phyloP scores from a whole-genome alignment of 2,329 filamentous ascomycete species.

The Aspergillus quadrilineatus region DNA sequence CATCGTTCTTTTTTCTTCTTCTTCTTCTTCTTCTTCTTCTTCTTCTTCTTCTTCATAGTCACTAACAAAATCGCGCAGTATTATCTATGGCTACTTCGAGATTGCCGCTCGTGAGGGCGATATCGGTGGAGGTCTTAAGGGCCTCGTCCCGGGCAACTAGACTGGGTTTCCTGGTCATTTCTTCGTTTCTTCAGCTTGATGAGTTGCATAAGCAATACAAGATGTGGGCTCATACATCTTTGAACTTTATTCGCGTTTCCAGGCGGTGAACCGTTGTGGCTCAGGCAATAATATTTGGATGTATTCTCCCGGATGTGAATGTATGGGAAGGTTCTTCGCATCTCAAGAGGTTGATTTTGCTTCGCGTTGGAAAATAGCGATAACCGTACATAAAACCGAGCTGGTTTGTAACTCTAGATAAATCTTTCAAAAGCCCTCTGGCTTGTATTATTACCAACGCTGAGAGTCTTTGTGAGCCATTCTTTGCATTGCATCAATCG shows the following conservation, averaged over 20 bases:
- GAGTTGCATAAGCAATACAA: constrained; percentile 34
- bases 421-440: constrained; percentile 30
- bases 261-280: constrained; percentile 30
- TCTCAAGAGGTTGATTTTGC: constrained; percentile 11
- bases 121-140: constrained; percentile 70
- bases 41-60: not conserved
- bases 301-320: constrained; percentile 15
- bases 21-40: too few relatives aligned
- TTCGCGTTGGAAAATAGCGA: constrained; percentile 16
- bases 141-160: constrained; percentile 57
- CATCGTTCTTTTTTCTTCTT: not conserved
- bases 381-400: constrained; percentile 30
- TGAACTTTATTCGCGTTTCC: constrained; percentile 26
- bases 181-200: constrained; percentile 26
- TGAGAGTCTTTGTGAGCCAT: not conserved
- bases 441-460: constrained; percentile 2
- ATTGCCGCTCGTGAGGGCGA: constrained; percentile 99
- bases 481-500: not conserved
- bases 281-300: constrained; percentile 14
- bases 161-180: constrained; percentile 14
- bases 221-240: constrained; percentile 23
- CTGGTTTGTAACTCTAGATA: constrained; percentile 35
- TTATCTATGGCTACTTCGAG: constrained; percentile 99
- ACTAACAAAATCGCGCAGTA: constrained; percentile 56
- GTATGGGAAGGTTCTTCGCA: constrained; percentile 18